A percentile compares a stretch with the other conserved stretches of the same genome.
phyloP scores from a whole-genome alignment of 805 yeast genomes.

The Cyberlindnera euphorbiiphila region DNA sequence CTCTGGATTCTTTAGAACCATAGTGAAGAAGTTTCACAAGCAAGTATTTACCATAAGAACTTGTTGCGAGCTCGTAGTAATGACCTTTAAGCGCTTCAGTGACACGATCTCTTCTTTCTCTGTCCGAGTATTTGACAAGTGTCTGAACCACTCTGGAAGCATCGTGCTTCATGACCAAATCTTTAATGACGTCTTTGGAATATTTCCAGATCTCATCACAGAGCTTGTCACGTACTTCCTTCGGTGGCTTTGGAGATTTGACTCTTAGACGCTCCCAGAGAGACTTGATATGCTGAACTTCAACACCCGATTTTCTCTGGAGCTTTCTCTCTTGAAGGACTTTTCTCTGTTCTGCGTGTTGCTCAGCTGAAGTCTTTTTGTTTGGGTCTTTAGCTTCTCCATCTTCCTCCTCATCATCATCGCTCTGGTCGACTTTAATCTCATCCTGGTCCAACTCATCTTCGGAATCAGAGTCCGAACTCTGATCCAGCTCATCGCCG shows the following conservation, averaged over 20 bases:
- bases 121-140: conserved; percentile 77
- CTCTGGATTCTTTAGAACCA: conserved; percentile 81
- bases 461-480: conserved; percentile 21
- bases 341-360: conserved; percentile 80
- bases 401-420: conserved; percentile 3
- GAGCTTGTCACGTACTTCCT: conserved; percentile 68
- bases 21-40: conserved; percentile 86
- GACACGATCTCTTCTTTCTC: conserved; percentile 71
- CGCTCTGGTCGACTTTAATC: conserved; percentile 7
- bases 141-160: conserved; percentile 96
- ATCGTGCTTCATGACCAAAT: conserved; percentile 91
- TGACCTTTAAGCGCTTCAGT: conserved; percentile 67
- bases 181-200: conserved; percentile 71
- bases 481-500: conserved; percentile 21
- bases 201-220: conserved; percentile 83
- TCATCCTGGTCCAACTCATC: conserved; percentile 29
- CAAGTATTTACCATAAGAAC: conserved; percentile 90
- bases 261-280: conserved; percentile 92
- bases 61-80: conserved; percentile 79
- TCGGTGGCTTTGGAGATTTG: conserved; percentile 76
- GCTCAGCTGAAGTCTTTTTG: conserved; percentile 54
- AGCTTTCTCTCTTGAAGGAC: conserved; percentile 78
- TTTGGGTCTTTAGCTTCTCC: conserved; percentile 22
- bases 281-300: conserved; percentile 78
- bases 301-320: conserved; percentile 80